phyloP scores from a whole-genome alignment of 2,329 filamentous ascomycete genomes.

The Rasamsonia emersonii region DNA sequence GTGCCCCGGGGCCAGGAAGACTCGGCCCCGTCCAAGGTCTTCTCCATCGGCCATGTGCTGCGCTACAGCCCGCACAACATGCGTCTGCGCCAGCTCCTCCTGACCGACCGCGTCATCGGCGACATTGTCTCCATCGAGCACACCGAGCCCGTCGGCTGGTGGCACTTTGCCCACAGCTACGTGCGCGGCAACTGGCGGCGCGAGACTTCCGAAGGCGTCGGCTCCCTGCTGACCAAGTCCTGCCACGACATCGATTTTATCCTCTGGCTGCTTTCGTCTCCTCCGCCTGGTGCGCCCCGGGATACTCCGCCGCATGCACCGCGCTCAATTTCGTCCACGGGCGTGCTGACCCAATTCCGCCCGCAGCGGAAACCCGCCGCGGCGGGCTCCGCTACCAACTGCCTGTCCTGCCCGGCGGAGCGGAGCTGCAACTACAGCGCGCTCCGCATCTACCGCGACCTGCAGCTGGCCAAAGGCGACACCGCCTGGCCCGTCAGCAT shows the following conservation, averaged over 20 bases:
- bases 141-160: constrained; percentile 91
- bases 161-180: constrained; percentile 88
- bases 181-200: constrained; percentile 91
- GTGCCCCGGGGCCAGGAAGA: constrained; percentile 13
- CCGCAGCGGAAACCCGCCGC: constrained; percentile 63
- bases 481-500: constrained; percentile 77
- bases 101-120: constrained; percentile 68
- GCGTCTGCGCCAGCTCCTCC: constrained; percentile 66
- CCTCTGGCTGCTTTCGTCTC: constrained; percentile 81
- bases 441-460: constrained; percentile 69
- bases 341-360: constrained; percentile 69
- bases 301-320: constrained; percentile 59
- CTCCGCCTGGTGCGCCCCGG: constrained; percentile 38
- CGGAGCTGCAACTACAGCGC: constrained; percentile 75
- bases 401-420: constrained; percentile 69
- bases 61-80: constrained; percentile 91
- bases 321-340: constrained; percentile 63
- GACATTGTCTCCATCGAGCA: constrained; percentile 81
- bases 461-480: constrained; percentile 58
- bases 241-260: constrained; percentile 94
- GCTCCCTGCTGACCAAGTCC: constrained; percentile 80
- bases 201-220: constrained; percentile 61
- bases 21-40: constrained; percentile 46
- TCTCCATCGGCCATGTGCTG: constrained; percentile 89
- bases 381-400: constrained; percentile 77